Evolutionary conservation across 164 flowering plant species (phyloP).

Genomic region (grape (Vitis vinifera)): DNA sequence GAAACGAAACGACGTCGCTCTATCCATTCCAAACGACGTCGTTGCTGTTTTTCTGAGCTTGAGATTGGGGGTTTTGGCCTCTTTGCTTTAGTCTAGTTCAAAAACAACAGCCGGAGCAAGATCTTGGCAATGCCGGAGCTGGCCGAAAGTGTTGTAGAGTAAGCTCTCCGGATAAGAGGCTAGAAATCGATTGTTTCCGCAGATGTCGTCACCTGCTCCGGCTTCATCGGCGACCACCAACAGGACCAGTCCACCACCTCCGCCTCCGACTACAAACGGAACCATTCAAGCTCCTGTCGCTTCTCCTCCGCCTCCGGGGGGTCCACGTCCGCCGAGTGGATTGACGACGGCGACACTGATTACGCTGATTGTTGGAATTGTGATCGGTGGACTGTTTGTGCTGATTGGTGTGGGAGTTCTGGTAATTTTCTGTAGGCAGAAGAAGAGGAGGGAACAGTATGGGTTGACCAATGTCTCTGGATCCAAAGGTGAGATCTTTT

Average conservation of each 20-base stretch:
- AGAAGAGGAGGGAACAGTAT: slow-evolving; percentile 15
- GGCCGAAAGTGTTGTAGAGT: too few species aligned
- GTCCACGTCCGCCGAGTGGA: too few species aligned
- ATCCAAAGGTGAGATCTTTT: slow-evolving; percentile 9
- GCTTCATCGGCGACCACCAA: neutral
- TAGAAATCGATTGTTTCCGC: neutral
- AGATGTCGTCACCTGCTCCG: neutral
- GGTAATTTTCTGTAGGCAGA: slow-evolving; percentile 24
- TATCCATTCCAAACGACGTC: too few species aligned
- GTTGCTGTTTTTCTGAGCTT: too few species aligned
- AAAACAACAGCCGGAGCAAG: too few species aligned
- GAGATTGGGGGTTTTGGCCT: too few species aligned
- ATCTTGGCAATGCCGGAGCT: too few species aligned
- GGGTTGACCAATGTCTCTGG: neutral
- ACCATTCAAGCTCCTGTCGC: neutral
- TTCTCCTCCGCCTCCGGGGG: neutral
- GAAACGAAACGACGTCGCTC: too few species aligned
- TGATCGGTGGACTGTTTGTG: slow-evolving; percentile 30
- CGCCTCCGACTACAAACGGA: too few species aligned
- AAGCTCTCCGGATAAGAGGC: too few species aligned
- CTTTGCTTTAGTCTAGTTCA: too few species aligned
- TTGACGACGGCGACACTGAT: neutral
- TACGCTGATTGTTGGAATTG: slow-evolving; percentile 21
- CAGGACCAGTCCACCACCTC: neutral
- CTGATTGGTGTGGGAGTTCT: slow-evolving; percentile 31